Base-by-base conservation (phyloP, 2,329 filamentous ascomycete species). In the Ophiostoma ips region DNA sequence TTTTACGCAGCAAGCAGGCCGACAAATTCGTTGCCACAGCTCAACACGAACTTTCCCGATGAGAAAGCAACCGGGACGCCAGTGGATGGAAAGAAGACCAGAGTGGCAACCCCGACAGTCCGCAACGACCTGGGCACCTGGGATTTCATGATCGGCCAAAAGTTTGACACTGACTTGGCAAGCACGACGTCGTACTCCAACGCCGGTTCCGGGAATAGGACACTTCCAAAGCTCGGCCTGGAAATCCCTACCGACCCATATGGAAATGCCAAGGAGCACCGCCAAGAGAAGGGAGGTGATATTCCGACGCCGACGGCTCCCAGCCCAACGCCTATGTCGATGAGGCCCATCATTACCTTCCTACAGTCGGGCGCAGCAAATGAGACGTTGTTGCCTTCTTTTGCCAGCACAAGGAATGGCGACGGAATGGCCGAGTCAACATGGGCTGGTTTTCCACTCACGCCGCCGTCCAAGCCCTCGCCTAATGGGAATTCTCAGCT, bases 231-330 rank as follows among this genome's bases (percentile, higher is more conserved):
- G 37, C 37, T 40, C 5, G 37, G 37, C 7, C 37, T 41, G 0
- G 19, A 41, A 9, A 41, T 41, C 12, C 40, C 40, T 5, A 3
- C 15, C 4, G 40, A 43, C 5, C 13, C 40, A 1, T 13, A 43
- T 3, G 12, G 28, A 5, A 28, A 19, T 24, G 19, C 19, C 21
- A 28, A 13, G 15, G 38, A 43, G 5, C 1, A 4, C 2, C 3
- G 2, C 36, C 3, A 16, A 11, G 16, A 5, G 7, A n/a, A 38
- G 36, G 47, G n/a, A 13, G 13, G n/a, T 1, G 53, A 53, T 1
- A 46, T 66, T 3, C 58, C 59, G 0, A 66, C 63, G 0, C 65
- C 65, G 0, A 64, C 64, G 0, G 62, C 60, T 2, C 63, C 64
- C 0, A 66, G 62, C 15, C 62, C 64, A 3, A 65, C 63, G 0